phyloP scores from a whole-genome alignment of 495 filamentous ascomycete genomes.

The Apodospora peruviana region DNA sequence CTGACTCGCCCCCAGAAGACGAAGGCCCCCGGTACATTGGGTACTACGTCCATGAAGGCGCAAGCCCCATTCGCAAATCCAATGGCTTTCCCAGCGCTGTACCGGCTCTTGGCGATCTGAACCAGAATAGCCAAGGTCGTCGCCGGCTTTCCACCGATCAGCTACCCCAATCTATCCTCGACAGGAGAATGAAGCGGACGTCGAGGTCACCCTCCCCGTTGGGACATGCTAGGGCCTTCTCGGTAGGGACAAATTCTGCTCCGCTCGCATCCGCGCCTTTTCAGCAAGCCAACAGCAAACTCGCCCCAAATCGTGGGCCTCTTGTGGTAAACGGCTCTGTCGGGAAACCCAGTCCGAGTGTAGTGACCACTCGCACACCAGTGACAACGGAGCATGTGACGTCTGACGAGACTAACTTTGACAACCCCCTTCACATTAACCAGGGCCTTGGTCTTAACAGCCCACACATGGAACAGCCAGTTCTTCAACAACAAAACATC shows the following conservation, averaged over 20 bases:
- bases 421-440: slow-evolving; percentile 37
- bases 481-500: slow-evolving; percentile 9
- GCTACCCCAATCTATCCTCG: slow-evolving; percentile 43
- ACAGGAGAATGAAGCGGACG: slow-evolving; percentile 42
- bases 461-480: slow-evolving; percentile 16
- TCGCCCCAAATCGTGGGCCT: slow-evolving; percentile 28
- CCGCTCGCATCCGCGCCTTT: slow-evolving; percentile 30
- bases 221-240: slow-evolving; percentile 39
- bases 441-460: slow-evolving; percentile 22
- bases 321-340: slow-evolving; percentile 43
- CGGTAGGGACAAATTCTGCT: slow-evolving; percentile 35
- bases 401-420: slow-evolving; percentile 23
- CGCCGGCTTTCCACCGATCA: slow-evolving; percentile 46
- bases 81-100: slow-evolving; percentile 30
- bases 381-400: slow-evolving; percentile 17
- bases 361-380: slow-evolving; percentile 10
- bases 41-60: slow-evolving; percentile 32
- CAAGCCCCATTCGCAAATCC: slow-evolving; percentile 27
- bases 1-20: slow-evolving; percentile 37
- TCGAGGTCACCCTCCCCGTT: slow-evolving; percentile 52
- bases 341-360: slow-evolving; percentile 19
- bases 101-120: slow-evolving; percentile 39
- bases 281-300: slow-evolving; percentile 19
- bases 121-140: slow-evolving; percentile 27
- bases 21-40: slow-evolving; percentile 32